phyloP scores from a whole-genome alignment of 1,139 yeast genomes.

The Yarrowia galli region DNA sequence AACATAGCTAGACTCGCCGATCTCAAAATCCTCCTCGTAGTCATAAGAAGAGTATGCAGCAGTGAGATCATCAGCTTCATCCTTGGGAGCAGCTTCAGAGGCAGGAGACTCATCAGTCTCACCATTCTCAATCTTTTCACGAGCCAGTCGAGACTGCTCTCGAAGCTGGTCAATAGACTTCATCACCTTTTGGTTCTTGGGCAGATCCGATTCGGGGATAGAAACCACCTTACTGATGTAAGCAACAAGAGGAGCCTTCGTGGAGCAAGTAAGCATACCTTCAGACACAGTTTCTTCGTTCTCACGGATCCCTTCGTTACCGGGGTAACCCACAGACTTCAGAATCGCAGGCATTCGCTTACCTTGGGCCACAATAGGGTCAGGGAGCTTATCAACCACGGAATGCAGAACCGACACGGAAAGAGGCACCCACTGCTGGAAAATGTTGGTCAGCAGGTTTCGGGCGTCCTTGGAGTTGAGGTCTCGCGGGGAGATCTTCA shows the following conservation, averaged over 20 bases:
- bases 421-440: constrained; percentile 95
- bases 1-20: constrained; percentile 37
- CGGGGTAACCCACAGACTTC: constrained; percentile 60
- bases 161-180: constrained; percentile 61
- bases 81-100: constrained; percentile 39
- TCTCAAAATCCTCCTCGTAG: constrained; percentile 51
- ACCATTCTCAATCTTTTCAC: constrained; percentile 55
- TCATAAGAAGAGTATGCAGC: constrained; percentile 42
- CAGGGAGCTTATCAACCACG: constrained; percentile 84
- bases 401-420: constrained; percentile 84
- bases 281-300: constrained; percentile 53
- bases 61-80: constrained; percentile 40
- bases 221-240: constrained; percentile 91
- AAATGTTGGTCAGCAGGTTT: constrained; percentile 66
- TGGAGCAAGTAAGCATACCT: constrained; percentile 71
- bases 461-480: constrained; percentile 79
- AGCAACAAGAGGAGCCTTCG: constrained; percentile 70
- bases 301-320: constrained; percentile 39
- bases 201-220: constrained; percentile 80
- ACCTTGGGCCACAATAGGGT: constrained; percentile 78
- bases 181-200: constrained; percentile 56
- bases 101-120: constrained; percentile 35
- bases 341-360: constrained; percentile 74
- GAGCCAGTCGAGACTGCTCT: constrained; percentile 71
- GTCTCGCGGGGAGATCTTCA: constrained; percentile 77